Conservation (phyloP, 345 rosid species). For the Gossypium raimondii region DNA sequence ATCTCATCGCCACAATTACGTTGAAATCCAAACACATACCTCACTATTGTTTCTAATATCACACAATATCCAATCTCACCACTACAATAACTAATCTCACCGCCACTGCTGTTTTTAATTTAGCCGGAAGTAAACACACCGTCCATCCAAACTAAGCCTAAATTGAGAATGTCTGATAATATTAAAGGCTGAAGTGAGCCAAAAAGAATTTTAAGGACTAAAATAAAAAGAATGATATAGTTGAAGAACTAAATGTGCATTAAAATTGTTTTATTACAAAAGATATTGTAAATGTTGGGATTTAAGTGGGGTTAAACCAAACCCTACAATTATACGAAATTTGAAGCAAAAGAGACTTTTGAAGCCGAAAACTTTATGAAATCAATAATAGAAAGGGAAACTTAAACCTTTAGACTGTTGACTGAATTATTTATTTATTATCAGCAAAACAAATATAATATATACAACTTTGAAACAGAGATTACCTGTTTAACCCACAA, state of each 20-base stretch:
- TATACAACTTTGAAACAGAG: neutral
- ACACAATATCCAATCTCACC: no score
- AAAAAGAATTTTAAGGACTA: no score
- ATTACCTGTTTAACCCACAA: neutral
- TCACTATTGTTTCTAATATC: no score
- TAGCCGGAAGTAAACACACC: rapidly evolving
- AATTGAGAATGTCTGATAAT: no score
- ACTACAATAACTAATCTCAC: no score
- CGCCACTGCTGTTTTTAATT: rapidly evolving
- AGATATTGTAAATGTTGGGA: no score
- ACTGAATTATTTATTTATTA: neutral
- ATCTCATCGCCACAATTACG: rapidly evolving
- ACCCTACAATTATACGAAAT: neutral
- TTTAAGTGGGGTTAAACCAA: conserved; percentile 5
- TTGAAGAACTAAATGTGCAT: no score
- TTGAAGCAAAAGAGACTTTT: neutral
- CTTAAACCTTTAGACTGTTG: conserved; percentile 4
- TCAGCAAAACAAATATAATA: neutral
- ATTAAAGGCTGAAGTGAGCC: no score
- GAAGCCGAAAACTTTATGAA: conserved; percentile 8
- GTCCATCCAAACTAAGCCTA: rapidly evolving
- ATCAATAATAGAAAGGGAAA: neutral
- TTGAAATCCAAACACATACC: no score
- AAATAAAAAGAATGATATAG: no score
- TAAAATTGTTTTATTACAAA: no score